Percentiles rank a stretch among this genome's conserved stretches.
Conservation (phyloP, 768 basidiomycete species). For the Lentinula guzmanii region DNA sequence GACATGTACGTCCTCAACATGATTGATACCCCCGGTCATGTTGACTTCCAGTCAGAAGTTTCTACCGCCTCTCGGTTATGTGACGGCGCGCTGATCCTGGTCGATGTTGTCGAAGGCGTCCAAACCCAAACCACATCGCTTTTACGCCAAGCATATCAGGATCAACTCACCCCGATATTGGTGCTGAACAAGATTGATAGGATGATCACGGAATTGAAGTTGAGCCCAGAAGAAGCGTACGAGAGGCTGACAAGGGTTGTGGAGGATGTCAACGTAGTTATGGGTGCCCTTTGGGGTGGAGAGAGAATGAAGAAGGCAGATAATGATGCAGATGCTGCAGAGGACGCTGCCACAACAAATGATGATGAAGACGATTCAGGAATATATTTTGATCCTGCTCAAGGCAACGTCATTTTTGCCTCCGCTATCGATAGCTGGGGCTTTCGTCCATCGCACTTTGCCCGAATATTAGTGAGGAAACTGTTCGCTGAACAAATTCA, state of each 20-base stretch:
- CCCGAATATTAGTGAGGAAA: conserved; percentile 85
- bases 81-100: conserved; percentile 91
- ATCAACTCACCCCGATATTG: conserved; percentile 82
- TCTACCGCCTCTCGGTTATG: conserved; percentile 91
- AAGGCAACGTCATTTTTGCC: conserved; percentile 94
- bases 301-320: conserved; percentile 95
- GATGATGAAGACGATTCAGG: conserved; percentile 97
- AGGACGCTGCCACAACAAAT: conserved; percentile 46
- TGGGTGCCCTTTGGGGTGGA: conserved; percentile 93
- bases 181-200: conserved; percentile 98
- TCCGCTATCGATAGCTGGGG: conserved; percentile 98
- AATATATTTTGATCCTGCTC: conserved; percentile 94
- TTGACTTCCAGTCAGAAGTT: conserved; percentile 97
- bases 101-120: conserved; percentile 97
- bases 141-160: conserved; percentile 90
- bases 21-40: conserved; percentile 98
- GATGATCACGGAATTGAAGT: conserved; percentile 86
- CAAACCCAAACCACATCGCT: conserved; percentile 99
- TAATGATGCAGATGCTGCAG: conserved; percentile 46
- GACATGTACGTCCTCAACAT: conserved; percentile 82
- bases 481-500: conserved; percentile 25
- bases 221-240: conserved; percentile 88
- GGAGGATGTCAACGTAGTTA: conserved; percentile 96
- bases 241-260: conserved; percentile 91
- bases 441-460: conserved; percentile 90